Conservation (phyloP, 148 eudicot genomes). For the Rhododendron vialii region DNA sequence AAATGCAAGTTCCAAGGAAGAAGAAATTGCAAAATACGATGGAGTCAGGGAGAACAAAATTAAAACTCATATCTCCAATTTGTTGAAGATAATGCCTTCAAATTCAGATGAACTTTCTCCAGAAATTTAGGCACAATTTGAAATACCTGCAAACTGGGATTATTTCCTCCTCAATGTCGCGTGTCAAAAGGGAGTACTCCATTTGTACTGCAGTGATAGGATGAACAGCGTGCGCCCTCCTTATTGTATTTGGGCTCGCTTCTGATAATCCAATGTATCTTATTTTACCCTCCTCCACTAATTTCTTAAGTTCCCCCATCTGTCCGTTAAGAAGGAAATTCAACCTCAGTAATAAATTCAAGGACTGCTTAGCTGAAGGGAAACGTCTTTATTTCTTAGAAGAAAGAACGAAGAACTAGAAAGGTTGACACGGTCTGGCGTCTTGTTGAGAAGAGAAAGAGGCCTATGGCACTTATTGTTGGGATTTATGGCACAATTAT, state of each 20-base stretch:
- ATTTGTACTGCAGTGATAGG: conserved; percentile 65
- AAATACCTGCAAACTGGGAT: conserved; percentile 69
- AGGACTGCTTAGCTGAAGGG: background rate
- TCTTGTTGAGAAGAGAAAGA: background rate
- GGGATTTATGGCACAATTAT: too few relatives aligned
- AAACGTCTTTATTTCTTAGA: background rate
- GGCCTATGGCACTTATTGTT: too few relatives aligned
- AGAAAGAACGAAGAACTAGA: background rate
- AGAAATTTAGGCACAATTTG: background rate
- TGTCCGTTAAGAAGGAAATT: background rate
- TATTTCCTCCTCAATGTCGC: conserved; percentile 66
- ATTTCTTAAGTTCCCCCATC: background rate
- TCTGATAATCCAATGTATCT: conserved; percentile 65
- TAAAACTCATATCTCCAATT: too few relatives aligned
- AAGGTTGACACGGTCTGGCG: background rate
- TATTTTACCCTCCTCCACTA: conserved; percentile 23
- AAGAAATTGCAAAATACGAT: background rate
- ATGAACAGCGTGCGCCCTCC: conserved; percentile 77
- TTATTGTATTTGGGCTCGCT: conserved; percentile 59
- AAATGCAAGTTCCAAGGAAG: background rate
- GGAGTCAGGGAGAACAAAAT: background rate
- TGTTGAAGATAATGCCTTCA: too few relatives aligned
- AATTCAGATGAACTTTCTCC: too few relatives aligned
- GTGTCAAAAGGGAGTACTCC: conserved; percentile 76
- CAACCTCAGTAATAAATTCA: background rate